Conservation (phyloP, 2,329 filamentous ascomycete genomes). For the Exophiala calicioides region DNA sequence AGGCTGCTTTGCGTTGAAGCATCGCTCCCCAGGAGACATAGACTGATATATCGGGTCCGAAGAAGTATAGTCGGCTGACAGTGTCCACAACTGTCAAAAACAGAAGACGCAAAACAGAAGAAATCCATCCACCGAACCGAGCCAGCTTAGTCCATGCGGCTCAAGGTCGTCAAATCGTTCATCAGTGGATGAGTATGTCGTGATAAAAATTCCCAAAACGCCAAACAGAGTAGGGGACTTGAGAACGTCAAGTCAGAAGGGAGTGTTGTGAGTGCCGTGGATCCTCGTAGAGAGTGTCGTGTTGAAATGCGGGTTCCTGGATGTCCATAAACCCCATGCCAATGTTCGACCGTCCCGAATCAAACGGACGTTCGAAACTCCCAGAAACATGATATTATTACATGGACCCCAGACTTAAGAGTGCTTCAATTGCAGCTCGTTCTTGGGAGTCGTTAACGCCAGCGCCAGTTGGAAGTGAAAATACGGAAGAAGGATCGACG, state of each 20-base stretch:
- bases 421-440: conserved; percentile 51
- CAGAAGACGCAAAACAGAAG: conserved; percentile 14
- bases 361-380: not conserved
- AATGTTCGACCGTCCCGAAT: not conserved
- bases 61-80: conserved; percentile 14
- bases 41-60: conserved; percentile 2
- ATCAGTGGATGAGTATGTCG: conserved; percentile 24
- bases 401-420: conserved; percentile 51
- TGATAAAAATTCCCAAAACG: conserved; percentile 22
- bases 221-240: conserved; percentile 14
- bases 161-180: conserved; percentile 28
- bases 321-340: not conserved
- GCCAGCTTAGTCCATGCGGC: conserved; percentile 25
- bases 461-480: conserved; percentile 32
- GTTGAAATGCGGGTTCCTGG: conserved; percentile 5
- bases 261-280: conserved; percentile 18
- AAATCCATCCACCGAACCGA: conserved; percentile 24
- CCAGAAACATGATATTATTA: conserved; percentile 36
- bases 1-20: conserved; percentile 2
- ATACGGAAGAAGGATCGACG: conserved; percentile 36
- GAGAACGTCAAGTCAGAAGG: conserved; percentile 8
- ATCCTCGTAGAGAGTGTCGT: conserved; percentile 13
- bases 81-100: conserved; percentile 15
- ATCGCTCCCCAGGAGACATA: not conserved
- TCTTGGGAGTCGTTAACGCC: conserved; percentile 44